Percentiles rank a stretch among this genome's conserved stretches.
Evolutionary conservation across 495 filamentous ascomycete species (phyloP).

Genomic region (Aspergillus cavernicola): DNA sequence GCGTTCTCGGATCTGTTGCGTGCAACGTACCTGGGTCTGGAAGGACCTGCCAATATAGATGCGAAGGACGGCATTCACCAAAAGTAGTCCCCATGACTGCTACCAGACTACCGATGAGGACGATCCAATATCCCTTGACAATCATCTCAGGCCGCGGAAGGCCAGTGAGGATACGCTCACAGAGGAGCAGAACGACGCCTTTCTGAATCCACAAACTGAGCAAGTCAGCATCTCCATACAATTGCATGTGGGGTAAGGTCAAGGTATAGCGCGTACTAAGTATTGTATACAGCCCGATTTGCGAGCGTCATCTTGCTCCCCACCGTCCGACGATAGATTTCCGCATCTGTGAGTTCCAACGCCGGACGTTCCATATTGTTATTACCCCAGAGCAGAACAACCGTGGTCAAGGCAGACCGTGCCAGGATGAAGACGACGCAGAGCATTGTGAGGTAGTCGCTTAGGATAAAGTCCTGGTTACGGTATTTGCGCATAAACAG

Average conservation of each 20-base stretch:
- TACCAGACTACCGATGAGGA: constrained; percentile 1
- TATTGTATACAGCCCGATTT: constrained; percentile 8
- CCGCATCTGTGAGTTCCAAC: not conserved
- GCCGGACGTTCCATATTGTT: constrained; percentile 2
- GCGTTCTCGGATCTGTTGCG: not conserved
- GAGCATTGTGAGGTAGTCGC: constrained; percentile 13
- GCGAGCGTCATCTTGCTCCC: constrained; percentile 6
- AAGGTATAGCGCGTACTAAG: constrained; percentile 1
- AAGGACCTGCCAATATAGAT: constrained; percentile 13
- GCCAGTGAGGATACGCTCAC: constrained; percentile 8
- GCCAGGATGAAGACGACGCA: constrained; percentile 5
- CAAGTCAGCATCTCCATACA: not conserved
- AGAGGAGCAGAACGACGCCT: constrained; percentile 8
- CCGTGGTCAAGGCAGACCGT: constrained; percentile 1
- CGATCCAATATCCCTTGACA: constrained; percentile 10
- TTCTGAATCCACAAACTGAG: constrained; percentile 19
- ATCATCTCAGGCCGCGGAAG: constrained; percentile 11
- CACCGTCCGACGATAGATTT: constrained; percentile 5
- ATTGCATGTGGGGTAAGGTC: not conserved
- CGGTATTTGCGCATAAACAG: constrained; percentile 12
- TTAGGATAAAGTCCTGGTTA: constrained; percentile 7
- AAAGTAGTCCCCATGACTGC: constrained; percentile 5
- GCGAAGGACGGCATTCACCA: constrained; percentile 3
- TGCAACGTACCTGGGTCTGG: constrained; percentile 8
- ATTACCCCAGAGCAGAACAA: constrained; percentile 12